These are phyloP conservation scores for Microglena sp. DNA, from an alignment of 139 green algal species.

Conservation along the genomic window DNA sequence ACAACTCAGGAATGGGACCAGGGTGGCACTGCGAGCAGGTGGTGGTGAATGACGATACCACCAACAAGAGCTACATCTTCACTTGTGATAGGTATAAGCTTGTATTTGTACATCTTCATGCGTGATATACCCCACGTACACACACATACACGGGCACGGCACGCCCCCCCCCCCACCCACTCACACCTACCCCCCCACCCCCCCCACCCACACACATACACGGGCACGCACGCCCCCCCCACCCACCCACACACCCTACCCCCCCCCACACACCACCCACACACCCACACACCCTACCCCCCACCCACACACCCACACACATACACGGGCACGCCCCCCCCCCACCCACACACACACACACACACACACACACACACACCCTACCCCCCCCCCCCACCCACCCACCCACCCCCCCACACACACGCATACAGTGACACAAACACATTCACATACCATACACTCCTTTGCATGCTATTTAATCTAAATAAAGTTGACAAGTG, in stretches of 20 bases:
- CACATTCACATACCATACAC: neutral
- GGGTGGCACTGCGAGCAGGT: conserved; percentile 32
- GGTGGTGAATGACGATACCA: conserved; percentile 34
- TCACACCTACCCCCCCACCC: neutral
- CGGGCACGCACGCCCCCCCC: too few relatives aligned
- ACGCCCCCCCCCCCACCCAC: neutral
- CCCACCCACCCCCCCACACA: too few relatives aligned
- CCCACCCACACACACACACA: too few relatives aligned
- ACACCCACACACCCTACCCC: too few relatives aligned
- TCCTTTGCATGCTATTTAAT: neutral
- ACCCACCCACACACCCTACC: too few relatives aligned
- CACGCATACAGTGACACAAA: neutral
- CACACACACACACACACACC: too few relatives aligned
- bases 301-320: too few relatives aligned
- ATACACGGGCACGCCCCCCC: too few relatives aligned
- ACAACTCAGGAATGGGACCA: conserved; percentile 31
- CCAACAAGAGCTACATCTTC: conserved; percentile 28
- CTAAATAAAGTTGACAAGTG: too few relatives aligned
- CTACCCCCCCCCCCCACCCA: too few relatives aligned
- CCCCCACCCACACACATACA: neutral
- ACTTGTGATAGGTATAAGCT: conserved; percentile 33
- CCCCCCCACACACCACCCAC: too few relatives aligned
- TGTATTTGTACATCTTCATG: neutral
- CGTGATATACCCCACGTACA: neutral
- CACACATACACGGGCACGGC: neutral